Evolutionary conservation across 176 grass and related monocot genomes (phyloP), one percentile per base, ranked within the genome.

Genomic region (Rhynchospora tenuis): DNA sequence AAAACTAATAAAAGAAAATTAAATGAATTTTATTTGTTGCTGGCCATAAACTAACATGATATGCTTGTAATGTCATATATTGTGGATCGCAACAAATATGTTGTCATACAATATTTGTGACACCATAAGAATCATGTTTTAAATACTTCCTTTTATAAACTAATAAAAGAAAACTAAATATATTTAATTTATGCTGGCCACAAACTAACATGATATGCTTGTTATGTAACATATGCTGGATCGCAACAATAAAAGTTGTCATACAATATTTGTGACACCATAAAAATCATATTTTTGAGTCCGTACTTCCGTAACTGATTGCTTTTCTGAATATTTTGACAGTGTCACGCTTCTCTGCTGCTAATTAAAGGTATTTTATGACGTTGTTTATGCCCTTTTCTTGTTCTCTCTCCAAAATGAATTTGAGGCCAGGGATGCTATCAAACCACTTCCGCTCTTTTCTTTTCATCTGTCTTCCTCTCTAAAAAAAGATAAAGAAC

Each of bases 371-470:
- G 51, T 26, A 74, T 71, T 24, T 71, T 5, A 45, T 44, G 8
- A 71, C 20, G 42, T 44, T 46, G 38, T 71, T 71, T 71, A 46
- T 45, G 10, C 66, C 66, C 44, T 75, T 75, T 75, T 75, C 20
- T 51, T 52, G 7, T 75, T 54, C 73, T 76, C 73, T 76, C 73
- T 76, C 73, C 43, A 73, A 47, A n/a, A 44, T 73, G 69, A 73
- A 73, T 76, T 76, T 76, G 48, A 76, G 42, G 73, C 73, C 72
- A 75, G 47, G 73, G 47, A 46, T 76, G 73, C 31, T 17, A 56
- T 50, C 50, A 52, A 55, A 29, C 73, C 48, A 76, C 14, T 29
- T 76, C 73, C 48, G 23, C 48, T 77, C 73, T 29, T 77, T 56
- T 55, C 51, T 55, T 54, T 11, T 48, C 45, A 24, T 50, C 23